A percentile compares a stretch with the other conserved stretches of the same genome.
Conservation (phyloP, 108 stramenopile species). For the Cafeteria roenbergensis region DNA sequence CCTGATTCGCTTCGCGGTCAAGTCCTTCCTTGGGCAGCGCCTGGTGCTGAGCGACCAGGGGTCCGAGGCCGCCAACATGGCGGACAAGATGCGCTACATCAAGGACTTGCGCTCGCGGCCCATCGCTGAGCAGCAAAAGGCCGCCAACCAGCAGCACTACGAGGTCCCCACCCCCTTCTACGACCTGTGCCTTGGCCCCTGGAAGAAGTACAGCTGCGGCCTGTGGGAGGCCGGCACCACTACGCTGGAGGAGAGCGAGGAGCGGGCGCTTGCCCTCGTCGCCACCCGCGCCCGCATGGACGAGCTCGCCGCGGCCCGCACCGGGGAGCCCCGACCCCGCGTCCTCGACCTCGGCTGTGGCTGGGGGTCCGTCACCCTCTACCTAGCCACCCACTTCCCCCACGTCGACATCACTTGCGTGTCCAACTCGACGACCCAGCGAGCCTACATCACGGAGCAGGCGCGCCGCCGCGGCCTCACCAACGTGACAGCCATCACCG, state of each 20-base stretch:
- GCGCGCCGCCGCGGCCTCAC: conserved; percentile 61
- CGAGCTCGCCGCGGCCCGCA: conserved; percentile 69
- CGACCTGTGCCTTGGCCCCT: conserved; percentile 62
- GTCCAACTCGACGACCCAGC: conserved; percentile 66
- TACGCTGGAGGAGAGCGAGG: conserved; percentile 59
- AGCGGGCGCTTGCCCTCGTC: conserved; percentile 69
- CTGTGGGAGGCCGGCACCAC: conserved; percentile 39
- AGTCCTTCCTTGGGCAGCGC: not conserved
- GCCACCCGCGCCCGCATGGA: conserved; percentile 60
- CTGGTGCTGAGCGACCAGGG: not conserved
- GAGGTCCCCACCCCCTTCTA: conserved; percentile 86
- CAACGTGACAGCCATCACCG: conserved; percentile 71
- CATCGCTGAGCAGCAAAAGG: conserved; percentile 70
- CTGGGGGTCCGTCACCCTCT: conserved; percentile 85
- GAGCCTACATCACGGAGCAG: conserved; percentile 64
- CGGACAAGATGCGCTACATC: conserved; percentile 9
- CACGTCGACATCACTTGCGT: conserved; percentile 39
- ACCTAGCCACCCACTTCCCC: conserved; percentile 39
- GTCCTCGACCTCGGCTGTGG: conserved; percentile 65
- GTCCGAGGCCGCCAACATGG: conserved; percentile 4
- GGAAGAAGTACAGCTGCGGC: conserved; percentile 77
- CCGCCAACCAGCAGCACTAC: conserved; percentile 90
- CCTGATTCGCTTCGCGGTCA: conserved; percentile 30
- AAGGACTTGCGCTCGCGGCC: conserved; percentile 35
- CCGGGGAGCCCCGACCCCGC: conserved; percentile 31